phyloP scores from a whole-genome alignment of 257 asterid species.

The Echites panduratus region DNA sequence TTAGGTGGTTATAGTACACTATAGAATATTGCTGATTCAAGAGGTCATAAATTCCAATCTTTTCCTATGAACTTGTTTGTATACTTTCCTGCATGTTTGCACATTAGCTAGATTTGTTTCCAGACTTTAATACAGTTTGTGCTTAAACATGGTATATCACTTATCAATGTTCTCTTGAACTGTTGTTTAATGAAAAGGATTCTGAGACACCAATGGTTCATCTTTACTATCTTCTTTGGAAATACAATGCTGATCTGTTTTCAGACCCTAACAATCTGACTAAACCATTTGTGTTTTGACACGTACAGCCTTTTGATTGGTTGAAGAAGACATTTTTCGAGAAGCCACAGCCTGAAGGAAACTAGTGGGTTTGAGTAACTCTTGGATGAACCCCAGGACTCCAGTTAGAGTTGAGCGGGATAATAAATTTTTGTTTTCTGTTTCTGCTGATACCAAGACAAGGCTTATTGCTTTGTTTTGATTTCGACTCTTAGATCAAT shows the following conservation, averaged over 20 bases:
- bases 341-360: constrained; percentile 57
- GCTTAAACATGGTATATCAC: neutral
- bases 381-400: constrained; percentile 27
- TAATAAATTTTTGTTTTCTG: constrained; percentile 18
- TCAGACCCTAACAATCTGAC: neutral
- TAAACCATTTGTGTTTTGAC: neutral
- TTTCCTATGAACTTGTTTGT: neutral
- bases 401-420: constrained; percentile 23
- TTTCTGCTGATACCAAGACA: constrained; percentile 9
- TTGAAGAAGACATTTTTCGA: constrained; percentile 76
- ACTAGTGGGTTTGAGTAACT: constrained; percentile 23
- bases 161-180: neutral
- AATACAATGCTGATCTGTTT: neutral
- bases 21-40: neutral
- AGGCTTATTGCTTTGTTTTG: neutral
- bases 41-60: neutral
- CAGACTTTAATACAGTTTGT: neutral
- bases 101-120: too few species aligned
- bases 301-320: constrained; percentile 85
- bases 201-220: neutral
- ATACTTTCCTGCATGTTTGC: neutral
- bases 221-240: neutral
- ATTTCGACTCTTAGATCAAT: constrained; percentile 6
- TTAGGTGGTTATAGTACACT: neutral
- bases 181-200: neutral